Conservation (phyloP, 768 basidiomycete genomes). For the Collybia sordida region DNA sequence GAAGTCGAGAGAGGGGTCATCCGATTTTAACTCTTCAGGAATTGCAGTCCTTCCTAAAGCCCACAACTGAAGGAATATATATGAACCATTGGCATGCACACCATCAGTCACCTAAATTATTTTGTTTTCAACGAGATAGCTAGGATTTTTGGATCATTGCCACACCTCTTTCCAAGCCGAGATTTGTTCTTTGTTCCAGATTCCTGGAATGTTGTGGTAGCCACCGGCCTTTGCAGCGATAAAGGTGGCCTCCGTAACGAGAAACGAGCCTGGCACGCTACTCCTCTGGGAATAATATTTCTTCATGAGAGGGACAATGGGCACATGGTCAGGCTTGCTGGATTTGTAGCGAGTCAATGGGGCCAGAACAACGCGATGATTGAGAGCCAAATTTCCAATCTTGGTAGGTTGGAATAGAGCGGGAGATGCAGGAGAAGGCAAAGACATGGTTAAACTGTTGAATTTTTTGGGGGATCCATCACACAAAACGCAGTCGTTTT, state of each 20-base stretch:
- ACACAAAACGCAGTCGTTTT: no score
- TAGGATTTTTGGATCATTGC: neutral
- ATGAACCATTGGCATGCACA: conserved; percentile 49
- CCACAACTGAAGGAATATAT: conserved; percentile 58
- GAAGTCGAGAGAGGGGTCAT: conserved; percentile 30
- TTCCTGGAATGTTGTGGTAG: conserved; percentile 52
- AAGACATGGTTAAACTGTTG: no score
- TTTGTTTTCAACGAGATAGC: neutral
- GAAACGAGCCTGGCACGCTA: conserved; percentile 35
- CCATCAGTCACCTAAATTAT: conserved; percentile 47
- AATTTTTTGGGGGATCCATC: no score
- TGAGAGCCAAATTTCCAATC: conserved; percentile 33
- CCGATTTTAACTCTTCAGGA: conserved; percentile 30
- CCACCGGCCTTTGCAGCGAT: conserved; percentile 52
- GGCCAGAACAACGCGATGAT: conserved; percentile 48
- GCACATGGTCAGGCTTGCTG: conserved; percentile 20
- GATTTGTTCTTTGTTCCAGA: conserved; percentile 62
- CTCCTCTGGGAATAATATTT: conserved; percentile 38
- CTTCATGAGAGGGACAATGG: conserved; percentile 24
- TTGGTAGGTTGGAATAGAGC: conserved; percentile 38
- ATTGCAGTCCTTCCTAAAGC: conserved; percentile 49
- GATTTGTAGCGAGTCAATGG: conserved; percentile 17
- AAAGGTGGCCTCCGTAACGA: conserved; percentile 48
- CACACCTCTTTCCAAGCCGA: conserved; percentile 53
- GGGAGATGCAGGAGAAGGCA: no score